phyloP scores from a whole-genome alignment of 441 rosid genomes.

The Syzygium malaccense region DNA sequence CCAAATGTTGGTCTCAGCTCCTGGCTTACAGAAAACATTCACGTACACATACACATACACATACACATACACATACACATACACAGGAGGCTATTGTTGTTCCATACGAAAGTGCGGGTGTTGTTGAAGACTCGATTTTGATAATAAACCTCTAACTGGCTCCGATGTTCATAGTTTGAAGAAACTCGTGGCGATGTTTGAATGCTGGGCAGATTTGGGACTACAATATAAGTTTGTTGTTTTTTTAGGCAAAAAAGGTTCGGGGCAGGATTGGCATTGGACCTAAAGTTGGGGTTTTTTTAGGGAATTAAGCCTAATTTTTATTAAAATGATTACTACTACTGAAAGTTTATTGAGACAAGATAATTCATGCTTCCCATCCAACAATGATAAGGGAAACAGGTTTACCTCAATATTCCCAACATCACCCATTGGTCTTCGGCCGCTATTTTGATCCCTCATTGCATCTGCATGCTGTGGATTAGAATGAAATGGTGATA shows the following conservation, averaged over 20 bases:
- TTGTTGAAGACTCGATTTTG: not conserved
- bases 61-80: not conserved
- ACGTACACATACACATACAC: not conserved
- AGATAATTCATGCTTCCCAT: not conserved
- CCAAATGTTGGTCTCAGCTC: conserved; percentile 1
- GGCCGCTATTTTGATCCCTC: conserved; percentile 27
- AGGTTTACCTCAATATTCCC: conserved; percentile 66
- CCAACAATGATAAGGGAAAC: not conserved
- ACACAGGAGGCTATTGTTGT: not conserved
- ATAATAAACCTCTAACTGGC: not conserved
- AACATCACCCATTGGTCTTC: conserved; percentile 58
- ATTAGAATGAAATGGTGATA: conserved; percentile 31
- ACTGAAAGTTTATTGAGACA: not conserved
- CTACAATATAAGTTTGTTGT: not conserved
- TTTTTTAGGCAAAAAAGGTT: not conserved
- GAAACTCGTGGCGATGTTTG: not conserved
- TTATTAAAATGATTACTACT: not conserved
- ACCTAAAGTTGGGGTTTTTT: not conserved
- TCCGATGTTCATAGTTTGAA: not conserved
- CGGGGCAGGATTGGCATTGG: not conserved
- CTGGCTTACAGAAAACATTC: not conserved
- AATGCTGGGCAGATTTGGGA: not conserved
- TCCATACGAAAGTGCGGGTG: not conserved
- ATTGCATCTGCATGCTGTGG: conserved; percentile 23
- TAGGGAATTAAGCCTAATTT: not conserved